A percentile compares a stretch with the other conserved stretches of the same genome.
Conservation (phyloP, 1,284 basidiomycete genomes). For the Rhodotorula sp. region DNA sequence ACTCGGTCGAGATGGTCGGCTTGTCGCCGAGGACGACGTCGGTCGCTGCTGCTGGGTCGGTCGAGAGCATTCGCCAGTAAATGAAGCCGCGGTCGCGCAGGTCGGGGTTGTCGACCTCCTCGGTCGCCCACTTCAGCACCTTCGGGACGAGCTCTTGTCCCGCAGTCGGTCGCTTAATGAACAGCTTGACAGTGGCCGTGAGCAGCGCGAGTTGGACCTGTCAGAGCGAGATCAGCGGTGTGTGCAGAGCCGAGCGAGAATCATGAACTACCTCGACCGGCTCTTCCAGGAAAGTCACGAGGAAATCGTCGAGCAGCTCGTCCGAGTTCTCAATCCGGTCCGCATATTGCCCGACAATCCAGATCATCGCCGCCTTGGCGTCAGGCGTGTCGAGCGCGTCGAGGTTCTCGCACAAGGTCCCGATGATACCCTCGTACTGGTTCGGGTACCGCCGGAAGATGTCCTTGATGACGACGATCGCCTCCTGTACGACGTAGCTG, state of each 20-base stretch:
- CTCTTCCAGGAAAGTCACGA: slow-evolving; percentile 91
- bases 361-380: slow-evolving; percentile 93
- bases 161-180: slow-evolving; percentile 88
- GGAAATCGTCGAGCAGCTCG: slow-evolving; percentile 87
- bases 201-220: slow-evolving; percentile 94
- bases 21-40: slow-evolving; percentile 93
- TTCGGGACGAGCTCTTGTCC: slow-evolving; percentile 90
- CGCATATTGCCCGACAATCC: slow-evolving; percentile 97
- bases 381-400: slow-evolving; percentile 93
- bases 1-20: slow-evolving; percentile 90
- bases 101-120: slow-evolving; percentile 96
- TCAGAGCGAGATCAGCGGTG: not conserved
- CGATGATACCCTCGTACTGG: slow-evolving; percentile 92
- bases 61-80: slow-evolving; percentile 97
- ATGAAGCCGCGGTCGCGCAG: slow-evolving; percentile 96
- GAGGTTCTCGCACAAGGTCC: slow-evolving; percentile 84
- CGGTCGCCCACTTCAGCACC: slow-evolving; percentile 94
- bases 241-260: not conserved
- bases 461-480: slow-evolving; percentile 94
- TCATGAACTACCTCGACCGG: slow-evolving; percentile 69
- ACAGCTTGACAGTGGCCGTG: slow-evolving; percentile 94
- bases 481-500: slow-evolving; percentile 95
- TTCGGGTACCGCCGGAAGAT: slow-evolving; percentile 97
- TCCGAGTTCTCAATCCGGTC: slow-evolving; percentile 94
- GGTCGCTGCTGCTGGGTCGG: slow-evolving; percentile 83